phyloP scores from a whole-genome alignment of 805 yeast species.

The Wickerhamiella alocasiicola region DNA sequence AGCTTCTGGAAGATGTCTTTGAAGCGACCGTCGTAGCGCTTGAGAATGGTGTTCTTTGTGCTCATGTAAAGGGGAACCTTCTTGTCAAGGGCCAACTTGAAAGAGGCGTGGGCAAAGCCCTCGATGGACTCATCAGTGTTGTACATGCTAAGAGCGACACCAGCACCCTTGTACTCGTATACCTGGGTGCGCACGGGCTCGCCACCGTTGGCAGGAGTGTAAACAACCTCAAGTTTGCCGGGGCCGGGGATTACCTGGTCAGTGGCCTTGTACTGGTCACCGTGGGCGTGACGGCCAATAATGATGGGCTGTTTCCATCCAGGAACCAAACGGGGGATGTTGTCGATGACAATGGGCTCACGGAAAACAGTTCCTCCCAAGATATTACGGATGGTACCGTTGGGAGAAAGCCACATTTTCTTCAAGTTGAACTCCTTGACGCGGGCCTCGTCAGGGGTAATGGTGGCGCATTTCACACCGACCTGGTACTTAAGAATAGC shows the following conservation, averaged over 20 bases:
- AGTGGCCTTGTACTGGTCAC: slow-evolving; percentile 93
- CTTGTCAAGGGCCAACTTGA: slow-evolving; percentile 71
- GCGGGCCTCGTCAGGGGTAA: slow-evolving; percentile 89
- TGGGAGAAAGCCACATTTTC: slow-evolving; percentile 96
- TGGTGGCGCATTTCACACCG: slow-evolving; percentile 95
- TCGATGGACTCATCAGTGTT: slow-evolving; percentile 83
- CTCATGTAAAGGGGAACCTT: slow-evolving; percentile 72
- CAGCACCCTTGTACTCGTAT: slow-evolving; percentile 55
- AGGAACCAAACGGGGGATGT: slow-evolving; percentile 77
- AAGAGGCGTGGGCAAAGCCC: slow-evolving; percentile 89
- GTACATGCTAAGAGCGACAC: slow-evolving; percentile 87
- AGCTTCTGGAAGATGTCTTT: slow-evolving; percentile 83
- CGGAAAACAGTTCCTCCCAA: slow-evolving; percentile 95
- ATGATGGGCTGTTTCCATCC: slow-evolving; percentile 93
- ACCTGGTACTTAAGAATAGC: slow-evolving; percentile 84
- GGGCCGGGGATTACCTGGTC: slow-evolving; percentile 69
- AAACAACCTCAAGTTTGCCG: slow-evolving; percentile 67
- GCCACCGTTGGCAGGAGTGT: slow-evolving; percentile 55
- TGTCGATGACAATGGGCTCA: slow-evolving; percentile 85
- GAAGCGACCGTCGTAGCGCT: slow-evolving; percentile 88
- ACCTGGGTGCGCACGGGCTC: slow-evolving; percentile 46
- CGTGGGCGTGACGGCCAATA: slow-evolving; percentile 95
- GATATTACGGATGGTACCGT: slow-evolving; percentile 92
- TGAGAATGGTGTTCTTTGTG: slow-evolving; percentile 89
- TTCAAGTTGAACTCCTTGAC: slow-evolving; percentile 82